These are phyloP conservation scores for Macrolepiota fuliginosa DNA, from an alignment of 768 basidiomycete genomes.

Conservation along the genomic window DNA sequence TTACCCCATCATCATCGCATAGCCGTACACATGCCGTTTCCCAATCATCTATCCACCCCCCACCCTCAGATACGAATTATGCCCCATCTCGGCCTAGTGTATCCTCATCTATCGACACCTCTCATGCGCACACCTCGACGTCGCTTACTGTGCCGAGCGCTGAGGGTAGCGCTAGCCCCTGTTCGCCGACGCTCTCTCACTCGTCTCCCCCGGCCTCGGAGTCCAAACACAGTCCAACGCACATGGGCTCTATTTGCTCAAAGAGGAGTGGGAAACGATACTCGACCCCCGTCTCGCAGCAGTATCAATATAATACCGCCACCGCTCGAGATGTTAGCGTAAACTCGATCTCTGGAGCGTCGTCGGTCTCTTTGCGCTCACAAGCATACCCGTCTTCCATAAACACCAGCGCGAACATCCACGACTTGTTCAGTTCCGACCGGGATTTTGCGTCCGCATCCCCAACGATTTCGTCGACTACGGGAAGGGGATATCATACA, in stretches of 20 bases:
- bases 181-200: constrained; percentile 20
- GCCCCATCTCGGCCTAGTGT: constrained; percentile 32
- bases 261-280: not conserved
- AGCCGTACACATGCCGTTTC: constrained; percentile 28
- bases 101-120: constrained; percentile 54
- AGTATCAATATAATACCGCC: constrained; percentile 19
- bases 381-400: not conserved
- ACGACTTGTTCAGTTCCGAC: not conserved
- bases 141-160: constrained; percentile 47
- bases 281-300: not conserved
- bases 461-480: not conserved
- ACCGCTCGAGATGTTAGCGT: constrained; percentile 18
- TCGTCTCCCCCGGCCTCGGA: constrained; percentile 6
- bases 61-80: constrained; percentile 34
- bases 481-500: not conserved
- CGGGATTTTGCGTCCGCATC: not conserved
- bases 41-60: not conserved
- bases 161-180: constrained; percentile 30
- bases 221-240: not conserved
- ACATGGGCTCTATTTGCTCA: not conserved
- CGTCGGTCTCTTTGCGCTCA: constrained; percentile 15
- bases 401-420: not conserved
- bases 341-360: constrained; percentile 22
- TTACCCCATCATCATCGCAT: constrained; percentile 40
- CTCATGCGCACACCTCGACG: constrained; percentile 46